These are phyloP conservation scores for Stagonosporopsis rhizophila DNA, from an alignment of 2,329 filamentous ascomycete species.

Conservation along the genomic window DNA sequence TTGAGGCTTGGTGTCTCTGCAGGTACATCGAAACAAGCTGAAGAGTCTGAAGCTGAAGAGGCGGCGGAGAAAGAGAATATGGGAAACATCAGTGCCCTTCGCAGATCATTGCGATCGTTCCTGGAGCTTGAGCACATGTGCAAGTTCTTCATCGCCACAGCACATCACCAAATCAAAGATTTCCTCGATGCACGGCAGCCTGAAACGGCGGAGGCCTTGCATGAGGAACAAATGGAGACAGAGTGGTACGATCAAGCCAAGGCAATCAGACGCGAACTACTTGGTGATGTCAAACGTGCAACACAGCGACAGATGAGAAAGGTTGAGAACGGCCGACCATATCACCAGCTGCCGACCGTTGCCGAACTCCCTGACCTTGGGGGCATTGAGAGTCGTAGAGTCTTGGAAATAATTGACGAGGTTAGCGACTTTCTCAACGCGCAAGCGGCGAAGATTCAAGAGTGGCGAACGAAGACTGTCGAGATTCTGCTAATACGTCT, in stretches of 20 bases:
- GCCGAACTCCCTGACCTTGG: slow-evolving; percentile 66
- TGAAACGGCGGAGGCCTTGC: slow-evolving; percentile 70
- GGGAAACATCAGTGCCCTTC: slow-evolving; percentile 63
- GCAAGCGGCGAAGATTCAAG: slow-evolving; percentile 73
- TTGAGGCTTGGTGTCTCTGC: slow-evolving; percentile 39
- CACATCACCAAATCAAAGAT: slow-evolving; percentile 81
- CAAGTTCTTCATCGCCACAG: slow-evolving; percentile 84
- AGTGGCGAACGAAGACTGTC: slow-evolving; percentile 77
- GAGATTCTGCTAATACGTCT: slow-evolving; percentile 75
- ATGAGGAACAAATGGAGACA: slow-evolving; percentile 73
- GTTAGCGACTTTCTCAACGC: slow-evolving; percentile 72
- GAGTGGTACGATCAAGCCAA: slow-evolving; percentile 82
- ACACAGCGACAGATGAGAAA: slow-evolving; percentile 71
- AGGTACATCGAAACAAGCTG: slow-evolving; percentile 38
- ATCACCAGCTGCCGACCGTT: slow-evolving; percentile 33
- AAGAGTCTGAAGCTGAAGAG: slow-evolving; percentile 47
- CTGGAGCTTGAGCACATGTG: slow-evolving; percentile 83
- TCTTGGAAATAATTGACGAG: slow-evolving; percentile 70
- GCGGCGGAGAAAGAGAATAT: slow-evolving; percentile 49
- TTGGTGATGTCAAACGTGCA: slow-evolving; percentile 65
- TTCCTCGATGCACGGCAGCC: slow-evolving; percentile 67
- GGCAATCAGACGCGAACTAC: slow-evolving; percentile 75
- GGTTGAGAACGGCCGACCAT: slow-evolving; percentile 38
- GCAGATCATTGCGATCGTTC: slow-evolving; percentile 72
- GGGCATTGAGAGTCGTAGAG: slow-evolving; percentile 75